These are phyloP conservation scores for Botrytis elliptica DNA, from an alignment of 2,329 filamentous ascomycete genomes.

Conservation along the genomic window DNA sequence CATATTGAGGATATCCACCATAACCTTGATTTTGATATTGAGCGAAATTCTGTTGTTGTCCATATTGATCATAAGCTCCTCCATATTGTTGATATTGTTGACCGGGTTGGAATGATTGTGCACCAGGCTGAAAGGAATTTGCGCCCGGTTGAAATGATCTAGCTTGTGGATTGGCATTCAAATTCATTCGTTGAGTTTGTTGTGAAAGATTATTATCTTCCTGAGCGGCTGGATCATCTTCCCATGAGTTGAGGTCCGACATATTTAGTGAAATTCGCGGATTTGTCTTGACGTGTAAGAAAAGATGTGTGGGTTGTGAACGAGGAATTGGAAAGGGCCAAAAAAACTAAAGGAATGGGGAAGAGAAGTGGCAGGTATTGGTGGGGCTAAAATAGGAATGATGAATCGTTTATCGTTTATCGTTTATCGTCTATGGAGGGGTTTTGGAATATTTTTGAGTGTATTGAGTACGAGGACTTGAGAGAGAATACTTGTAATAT, in stretches of 20 bases:
- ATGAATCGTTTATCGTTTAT: slow-evolving; percentile 1
- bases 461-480: background rate
- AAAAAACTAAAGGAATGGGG: background rate
- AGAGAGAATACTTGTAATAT: background rate
- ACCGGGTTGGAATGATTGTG: slow-evolving; percentile 68
- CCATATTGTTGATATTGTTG: slow-evolving; percentile 63
- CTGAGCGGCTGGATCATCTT: slow-evolving; percentile 78
- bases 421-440: slow-evolving; percentile 11
- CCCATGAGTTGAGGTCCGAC: slow-evolving; percentile 93
- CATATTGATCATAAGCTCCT: slow-evolving; percentile 53
- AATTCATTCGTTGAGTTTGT: slow-evolving; percentile 73
- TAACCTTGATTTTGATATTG: slow-evolving; percentile 55
- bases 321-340: background rate
- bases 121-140: slow-evolving; percentile 70
- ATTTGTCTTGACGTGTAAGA: background rate
- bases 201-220: slow-evolving; percentile 69
- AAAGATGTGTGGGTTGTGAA: background rate
- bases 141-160: slow-evolving; percentile 64
- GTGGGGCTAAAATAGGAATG: slow-evolving; percentile 5
- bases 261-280: slow-evolving; percentile 48
- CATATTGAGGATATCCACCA: slow-evolving; percentile 55
- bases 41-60: slow-evolving; percentile 53
- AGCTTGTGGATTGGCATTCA: slow-evolving; percentile 52
- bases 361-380: slow-evolving; percentile 10
- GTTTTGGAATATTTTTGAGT: background rate